A percentile compares a stretch with the other conserved stretches of the same genome.
phyloP scores from a whole-genome alignment of 2,329 filamentous ascomycete species.

The Colletotrichum euphorbiae region DNA sequence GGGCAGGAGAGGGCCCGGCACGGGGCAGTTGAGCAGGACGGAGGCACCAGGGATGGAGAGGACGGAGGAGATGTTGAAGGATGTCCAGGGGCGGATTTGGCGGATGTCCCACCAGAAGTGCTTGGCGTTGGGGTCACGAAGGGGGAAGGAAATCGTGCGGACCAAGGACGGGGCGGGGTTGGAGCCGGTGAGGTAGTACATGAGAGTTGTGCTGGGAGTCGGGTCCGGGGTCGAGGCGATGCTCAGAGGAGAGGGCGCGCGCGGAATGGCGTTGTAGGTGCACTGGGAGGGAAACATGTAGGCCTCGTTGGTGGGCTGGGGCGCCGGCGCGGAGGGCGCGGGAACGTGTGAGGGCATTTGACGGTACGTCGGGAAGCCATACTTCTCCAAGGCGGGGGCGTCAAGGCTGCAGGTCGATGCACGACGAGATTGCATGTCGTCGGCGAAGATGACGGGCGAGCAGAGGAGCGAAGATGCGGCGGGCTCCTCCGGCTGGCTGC shows the following conservation, averaged over 20 bases:
- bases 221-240: constrained; percentile 56
- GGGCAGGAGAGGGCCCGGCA: constrained; percentile 72
- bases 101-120: constrained; percentile 98
- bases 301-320: constrained; percentile 50
- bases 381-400: constrained; percentile 73
- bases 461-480: constrained; percentile 67
- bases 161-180: constrained; percentile 89
- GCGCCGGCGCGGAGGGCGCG: constrained; percentile 44
- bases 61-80: constrained; percentile 80
- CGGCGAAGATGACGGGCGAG: constrained; percentile 70
- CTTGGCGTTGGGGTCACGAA: constrained; percentile 75
- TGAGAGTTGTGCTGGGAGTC: constrained; percentile 73
- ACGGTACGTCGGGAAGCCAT: constrained; percentile 87
- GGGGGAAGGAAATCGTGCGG: constrained; percentile 78
- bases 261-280: constrained; percentile 52
- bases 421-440: constrained; percentile 64
- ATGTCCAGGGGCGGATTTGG: constrained; percentile 84
- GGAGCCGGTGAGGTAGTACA: constrained; percentile 80
- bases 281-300: constrained; percentile 57
- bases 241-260: constrained; percentile 59
- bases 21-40: constrained; percentile 76
- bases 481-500: constrained; percentile 44
- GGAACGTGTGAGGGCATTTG: constrained; percentile 72
- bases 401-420: constrained; percentile 77
- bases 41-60: constrained; percentile 78